A percentile compares a stretch with the other conserved stretches of the same genome.
Evolutionary conservation across 169 alveolate genomes (phyloP).

Genomic region (Plasmodium vivax): DNA sequence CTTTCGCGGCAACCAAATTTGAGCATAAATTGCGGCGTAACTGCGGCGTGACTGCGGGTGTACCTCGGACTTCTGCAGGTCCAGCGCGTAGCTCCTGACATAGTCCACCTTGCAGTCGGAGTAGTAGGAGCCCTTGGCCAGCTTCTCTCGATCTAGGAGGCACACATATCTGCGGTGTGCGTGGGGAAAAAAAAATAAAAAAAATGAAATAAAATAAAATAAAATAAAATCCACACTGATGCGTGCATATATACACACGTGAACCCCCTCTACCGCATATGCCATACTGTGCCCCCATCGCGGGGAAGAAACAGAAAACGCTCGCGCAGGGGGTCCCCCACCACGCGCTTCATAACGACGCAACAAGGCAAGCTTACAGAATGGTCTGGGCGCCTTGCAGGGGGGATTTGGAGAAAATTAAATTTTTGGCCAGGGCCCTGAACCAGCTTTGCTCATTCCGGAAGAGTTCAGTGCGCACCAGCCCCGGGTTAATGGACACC

Average conservation of each 20-base stretch:
- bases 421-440: constrained; percentile 30
- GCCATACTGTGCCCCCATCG: not conserved
- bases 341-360: no score
- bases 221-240: not conserved
- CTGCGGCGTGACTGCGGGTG: not conserved
- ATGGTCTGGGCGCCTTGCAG: constrained; percentile 72
- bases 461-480: constrained; percentile 41
- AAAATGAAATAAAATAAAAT: no score
- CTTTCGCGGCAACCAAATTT: not conserved
- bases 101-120: constrained; percentile 62
- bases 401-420: constrained; percentile 44
- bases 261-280: not conserved
- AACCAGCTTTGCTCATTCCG: constrained; percentile 45
- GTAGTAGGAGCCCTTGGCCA: constrained; percentile 61
- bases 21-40: not conserved
- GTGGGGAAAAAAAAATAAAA: not conserved
- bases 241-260: not conserved
- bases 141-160: constrained; percentile 24
- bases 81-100: constrained; percentile 32
- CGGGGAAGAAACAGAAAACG: not conserved
- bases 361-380: constrained; percentile 7
- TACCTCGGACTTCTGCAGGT: constrained; percentile 42
- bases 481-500: constrained; percentile 65
- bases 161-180: constrained; percentile 26
- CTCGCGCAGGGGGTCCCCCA: not conserved